Evolutionary conservation across 2,329 filamentous ascomycete species (phyloP).

Genomic region (Coniochaeta sp.): DNA sequence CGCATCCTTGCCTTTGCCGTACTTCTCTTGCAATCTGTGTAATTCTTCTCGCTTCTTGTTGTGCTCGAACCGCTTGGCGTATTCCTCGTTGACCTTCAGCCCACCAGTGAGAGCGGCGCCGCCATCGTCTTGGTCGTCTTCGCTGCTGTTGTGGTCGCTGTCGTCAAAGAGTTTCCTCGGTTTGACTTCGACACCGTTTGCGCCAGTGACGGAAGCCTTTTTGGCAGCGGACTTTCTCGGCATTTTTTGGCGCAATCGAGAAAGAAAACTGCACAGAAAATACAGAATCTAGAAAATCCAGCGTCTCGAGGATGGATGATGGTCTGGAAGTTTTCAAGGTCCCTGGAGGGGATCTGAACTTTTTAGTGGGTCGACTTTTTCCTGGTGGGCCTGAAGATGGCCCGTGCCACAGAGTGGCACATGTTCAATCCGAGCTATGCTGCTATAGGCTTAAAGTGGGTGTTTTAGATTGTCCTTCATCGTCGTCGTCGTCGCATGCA

Average conservation of each 20-base stretch:
- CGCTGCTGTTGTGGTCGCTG: constrained; percentile 32
- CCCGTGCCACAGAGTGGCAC: neutral
- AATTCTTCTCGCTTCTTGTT: constrained; percentile 95
- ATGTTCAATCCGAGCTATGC: neutral
- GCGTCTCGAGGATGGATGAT: neutral
- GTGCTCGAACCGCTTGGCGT: constrained; percentile 82
- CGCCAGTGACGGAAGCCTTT: neutral
- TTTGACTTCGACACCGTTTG: neutral
- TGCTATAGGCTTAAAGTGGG: neutral
- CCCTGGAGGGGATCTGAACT: constrained; percentile 12
- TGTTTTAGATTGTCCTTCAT: neutral
- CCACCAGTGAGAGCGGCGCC: constrained; percentile 25
- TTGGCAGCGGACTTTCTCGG: neutral
- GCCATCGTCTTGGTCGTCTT: constrained; percentile 33
- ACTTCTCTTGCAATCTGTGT: constrained; percentile 84
- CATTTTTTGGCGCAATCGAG: constrained; percentile 2
- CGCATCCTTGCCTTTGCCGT: constrained; percentile 37
- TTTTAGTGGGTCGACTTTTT: constrained; percentile 19
- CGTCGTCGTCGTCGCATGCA: neutral
- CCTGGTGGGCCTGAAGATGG: neutral
- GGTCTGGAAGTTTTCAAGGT: neutral
- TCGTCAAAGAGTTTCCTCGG: constrained; percentile 49
- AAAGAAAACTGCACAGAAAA: neutral
- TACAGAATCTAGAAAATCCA: neutral
- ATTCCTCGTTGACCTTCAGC: constrained; percentile 86